Percentiles rank a stretch among this genome's conserved stretches.
Evolutionary conservation across 176 grass and related monocot genomes (phyloP).

Genomic region (Oryza meridionalis): DNA sequence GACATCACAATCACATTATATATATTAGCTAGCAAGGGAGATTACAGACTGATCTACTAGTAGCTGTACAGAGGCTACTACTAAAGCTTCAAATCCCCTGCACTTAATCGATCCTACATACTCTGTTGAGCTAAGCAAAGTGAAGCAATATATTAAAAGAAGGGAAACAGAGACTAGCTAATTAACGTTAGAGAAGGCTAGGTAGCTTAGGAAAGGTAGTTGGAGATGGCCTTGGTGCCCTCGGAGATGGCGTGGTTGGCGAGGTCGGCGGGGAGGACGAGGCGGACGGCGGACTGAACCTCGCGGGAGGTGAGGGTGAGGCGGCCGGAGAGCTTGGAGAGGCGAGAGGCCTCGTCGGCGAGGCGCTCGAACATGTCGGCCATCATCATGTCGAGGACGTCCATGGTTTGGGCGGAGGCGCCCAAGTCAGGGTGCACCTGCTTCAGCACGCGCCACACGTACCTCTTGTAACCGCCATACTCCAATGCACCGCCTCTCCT

Average conservation of each 20-base stretch:
- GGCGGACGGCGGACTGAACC: conserved; percentile 64
- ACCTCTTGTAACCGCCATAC: conserved; percentile 66
- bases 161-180: too few relatives aligned
- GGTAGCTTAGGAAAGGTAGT: conserved; percentile 29
- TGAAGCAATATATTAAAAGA: too few relatives aligned
- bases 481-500: conserved; percentile 43
- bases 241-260: conserved; percentile 59
- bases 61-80: too few relatives aligned
- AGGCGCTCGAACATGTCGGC: conserved; percentile 88
- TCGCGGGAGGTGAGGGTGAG: conserved; percentile 61
- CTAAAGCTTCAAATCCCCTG: too few relatives aligned
- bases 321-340: conserved; percentile 32
- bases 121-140: too few relatives aligned
- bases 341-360: conserved; percentile 62
- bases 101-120: too few relatives aligned
- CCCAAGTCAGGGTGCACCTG: conserved; percentile 84
- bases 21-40: too few relatives aligned
- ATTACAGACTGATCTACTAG: too few relatives aligned
- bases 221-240: conserved; percentile 61
- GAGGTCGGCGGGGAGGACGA: conserved; percentile 67
- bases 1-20: too few relatives aligned
- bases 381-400: conserved; percentile 82
- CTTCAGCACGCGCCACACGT: conserved; percentile 88
- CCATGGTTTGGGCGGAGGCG: conserved; percentile 63
- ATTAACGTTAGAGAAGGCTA: too few relatives aligned